Evolutionary conservation across 2,329 filamentous ascomycete species (phyloP).

Genomic region (Neoarthrinium moseri): DNA sequence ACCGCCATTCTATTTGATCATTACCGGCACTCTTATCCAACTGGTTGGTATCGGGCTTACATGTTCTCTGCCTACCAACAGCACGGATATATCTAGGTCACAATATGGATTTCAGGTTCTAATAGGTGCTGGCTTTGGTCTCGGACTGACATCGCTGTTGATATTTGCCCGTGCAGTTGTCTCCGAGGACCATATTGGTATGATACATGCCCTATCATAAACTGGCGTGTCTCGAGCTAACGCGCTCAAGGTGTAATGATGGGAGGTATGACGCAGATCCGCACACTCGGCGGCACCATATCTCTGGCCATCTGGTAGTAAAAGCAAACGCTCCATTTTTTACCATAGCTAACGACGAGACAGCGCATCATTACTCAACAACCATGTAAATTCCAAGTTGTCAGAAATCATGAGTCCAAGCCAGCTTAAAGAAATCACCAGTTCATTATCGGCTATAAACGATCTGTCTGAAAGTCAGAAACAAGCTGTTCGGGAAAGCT

Average conservation of each 20-base stretch:
- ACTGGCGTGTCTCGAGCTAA: background rate
- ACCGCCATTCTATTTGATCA: constrained; percentile 28
- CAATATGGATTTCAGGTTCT: constrained; percentile 33
- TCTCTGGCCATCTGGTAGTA: constrained; percentile 31
- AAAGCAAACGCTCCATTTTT: no score
- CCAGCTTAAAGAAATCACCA: no score
- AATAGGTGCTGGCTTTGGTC: constrained; percentile 35
- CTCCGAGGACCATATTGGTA: constrained; percentile 26
- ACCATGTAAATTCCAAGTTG: no score
- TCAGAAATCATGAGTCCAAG: no score
- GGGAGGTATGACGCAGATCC: constrained; percentile 35
- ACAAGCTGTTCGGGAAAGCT: no score
- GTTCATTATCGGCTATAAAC: no score
- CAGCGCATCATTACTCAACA: no score
- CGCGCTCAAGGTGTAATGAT: constrained; percentile 28
- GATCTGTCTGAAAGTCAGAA: no score
- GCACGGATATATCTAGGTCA: constrained; percentile 11
- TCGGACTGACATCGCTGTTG: constrained; percentile 28
- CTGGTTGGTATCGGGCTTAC: constrained; percentile 32
- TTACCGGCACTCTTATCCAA: constrained; percentile 26
- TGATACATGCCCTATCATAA: constrained; percentile 8
- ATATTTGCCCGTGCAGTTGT: constrained; percentile 30
- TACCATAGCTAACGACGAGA: no score
- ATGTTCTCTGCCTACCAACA: constrained; percentile 20
- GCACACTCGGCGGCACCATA: constrained; percentile 35